A percentile compares a stretch with the other conserved stretches of the same genome.
Evolutionary conservation across 345 rosid species (phyloP).

Genomic region (Dovyalis caffra): DNA sequence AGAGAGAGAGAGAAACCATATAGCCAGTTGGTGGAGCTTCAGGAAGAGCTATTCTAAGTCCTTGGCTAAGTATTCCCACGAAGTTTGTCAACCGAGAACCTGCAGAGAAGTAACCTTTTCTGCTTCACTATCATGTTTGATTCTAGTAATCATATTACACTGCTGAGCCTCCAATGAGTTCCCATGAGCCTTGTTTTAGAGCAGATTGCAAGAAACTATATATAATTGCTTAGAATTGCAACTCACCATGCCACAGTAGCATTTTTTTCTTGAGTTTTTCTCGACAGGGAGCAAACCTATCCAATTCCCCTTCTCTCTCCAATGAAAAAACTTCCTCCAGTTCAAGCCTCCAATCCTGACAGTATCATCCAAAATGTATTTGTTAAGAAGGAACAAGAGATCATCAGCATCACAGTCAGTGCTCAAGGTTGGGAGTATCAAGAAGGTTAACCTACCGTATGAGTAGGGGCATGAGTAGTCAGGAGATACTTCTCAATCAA

Average conservation of each 20-base stretch:
- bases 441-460: constrained; percentile 49
- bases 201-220: no score
- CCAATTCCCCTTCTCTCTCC: constrained; percentile 87
- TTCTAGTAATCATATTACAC: neutral
- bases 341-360: constrained; percentile 85
- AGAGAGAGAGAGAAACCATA: constrained; percentile 78
- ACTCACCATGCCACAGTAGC: constrained; percentile 94
- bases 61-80: constrained; percentile 95
- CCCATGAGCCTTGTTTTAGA: no score
- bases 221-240: neutral
- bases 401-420: neutral
- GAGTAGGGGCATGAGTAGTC: constrained; percentile 91
- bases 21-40: constrained; percentile 99
- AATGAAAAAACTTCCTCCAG: constrained; percentile 87
- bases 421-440: neutral
- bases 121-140: neutral
- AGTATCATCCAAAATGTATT: constrained; percentile 13
- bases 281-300: constrained; percentile 67
- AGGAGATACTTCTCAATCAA: constrained; percentile 76
- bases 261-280: constrained; percentile 72
- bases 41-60: constrained; percentile 95
- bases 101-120: constrained; percentile 25
- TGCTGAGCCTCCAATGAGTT: no score
- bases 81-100: constrained; percentile 95
- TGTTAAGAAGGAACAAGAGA: neutral